These are phyloP conservation scores for Carallia brachiata DNA, from an alignment of 345 rosid species.

Conservation along the genomic window DNA sequence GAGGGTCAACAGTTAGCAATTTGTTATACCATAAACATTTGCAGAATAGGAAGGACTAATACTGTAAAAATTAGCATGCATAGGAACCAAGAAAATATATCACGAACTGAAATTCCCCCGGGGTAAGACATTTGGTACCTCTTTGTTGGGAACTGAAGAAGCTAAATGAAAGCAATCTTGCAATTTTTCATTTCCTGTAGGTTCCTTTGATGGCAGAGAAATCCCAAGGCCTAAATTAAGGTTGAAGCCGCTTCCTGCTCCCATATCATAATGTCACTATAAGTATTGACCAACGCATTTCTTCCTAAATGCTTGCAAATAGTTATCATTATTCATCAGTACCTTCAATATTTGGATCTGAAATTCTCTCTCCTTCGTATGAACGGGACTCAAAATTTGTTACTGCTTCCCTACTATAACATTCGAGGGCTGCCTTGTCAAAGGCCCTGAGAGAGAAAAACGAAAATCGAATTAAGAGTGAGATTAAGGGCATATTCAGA, in stretches of 20 bases:
- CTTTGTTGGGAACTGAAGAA: slow-evolving; percentile 3
- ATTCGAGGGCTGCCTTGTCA: slow-evolving; percentile 79
- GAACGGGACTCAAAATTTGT: slow-evolving; percentile 41
- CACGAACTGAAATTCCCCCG: neutral
- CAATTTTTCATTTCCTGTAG: slow-evolving; percentile 12
- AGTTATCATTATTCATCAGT: neutral
- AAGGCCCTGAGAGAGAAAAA: slow-evolving; percentile 68
- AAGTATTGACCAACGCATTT: neutral
- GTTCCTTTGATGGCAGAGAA: slow-evolving; percentile 26
- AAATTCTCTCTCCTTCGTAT: slow-evolving; percentile 49
- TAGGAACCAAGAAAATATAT: neutral
- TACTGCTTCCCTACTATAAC: slow-evolving; percentile 27
- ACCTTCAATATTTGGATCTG: slow-evolving; percentile 54
- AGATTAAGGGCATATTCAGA: slow-evolving; percentile 27
- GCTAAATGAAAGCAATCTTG: slow-evolving; percentile 3
- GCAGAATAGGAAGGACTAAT: neutral
- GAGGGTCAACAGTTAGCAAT: neutral
- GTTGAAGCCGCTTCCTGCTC: slow-evolving; percentile 43
- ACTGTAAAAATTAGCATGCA: neutral
- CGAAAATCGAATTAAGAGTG: slow-evolving; percentile 45
- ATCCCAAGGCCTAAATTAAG: slow-evolving; percentile 42
- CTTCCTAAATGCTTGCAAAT: neutral
- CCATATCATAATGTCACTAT: neutral
- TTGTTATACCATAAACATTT: neutral
- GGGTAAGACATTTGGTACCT: slow-evolving; percentile 13